Evolutionary conservation across 495 filamentous ascomycete species (phyloP).

Genomic region (Trichoderma asperelloides): DNA sequence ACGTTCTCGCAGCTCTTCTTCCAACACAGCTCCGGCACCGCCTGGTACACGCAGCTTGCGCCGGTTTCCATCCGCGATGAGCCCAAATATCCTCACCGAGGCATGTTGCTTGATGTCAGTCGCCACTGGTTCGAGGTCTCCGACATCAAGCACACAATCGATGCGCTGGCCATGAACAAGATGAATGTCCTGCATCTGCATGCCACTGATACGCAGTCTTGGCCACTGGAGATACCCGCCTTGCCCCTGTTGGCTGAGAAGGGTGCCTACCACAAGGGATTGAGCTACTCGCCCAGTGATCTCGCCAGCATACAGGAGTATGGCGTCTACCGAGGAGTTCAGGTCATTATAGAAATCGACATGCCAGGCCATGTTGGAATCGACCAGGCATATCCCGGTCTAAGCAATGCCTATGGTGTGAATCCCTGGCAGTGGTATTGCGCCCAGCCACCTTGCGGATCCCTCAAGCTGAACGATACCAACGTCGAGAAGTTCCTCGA

Average conservation of each 20-base stretch:
- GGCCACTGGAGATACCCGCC: conserved; percentile 69
- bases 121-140: conserved; percentile 54
- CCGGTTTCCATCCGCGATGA: conserved; percentile 57
- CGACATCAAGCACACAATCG: conserved; percentile 60
- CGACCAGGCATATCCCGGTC: conserved; percentile 58
- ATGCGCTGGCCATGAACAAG: conserved; percentile 66
- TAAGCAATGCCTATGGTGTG: conserved; percentile 62
- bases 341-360: conserved; percentile 71
- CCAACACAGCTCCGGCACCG: conserved; percentile 44
- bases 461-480: conserved; percentile 61
- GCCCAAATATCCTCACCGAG: conserved; percentile 62
- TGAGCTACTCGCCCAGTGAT: conserved; percentile 55
- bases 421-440: conserved; percentile 60
- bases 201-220: conserved; percentile 73
- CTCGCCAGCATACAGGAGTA: conserved; percentile 56
- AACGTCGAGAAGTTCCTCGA: conserved; percentile 58
- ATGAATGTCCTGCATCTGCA: conserved; percentile 73
- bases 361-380: conserved; percentile 70
- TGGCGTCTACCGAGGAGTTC: conserved; percentile 55
- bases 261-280: conserved; percentile 54
- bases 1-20: conserved; percentile 73
- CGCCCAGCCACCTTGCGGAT: conserved; percentile 67
- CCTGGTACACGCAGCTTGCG: conserved; percentile 55
- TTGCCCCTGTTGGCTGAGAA: conserved; percentile 59
- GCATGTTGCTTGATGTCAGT: conserved; percentile 64